Evolutionary conservation across 495 filamentous ascomycete species (phyloP), one percentile per base, ranked within the genome.

Genomic region (Penicillium samsonianum): DNA sequence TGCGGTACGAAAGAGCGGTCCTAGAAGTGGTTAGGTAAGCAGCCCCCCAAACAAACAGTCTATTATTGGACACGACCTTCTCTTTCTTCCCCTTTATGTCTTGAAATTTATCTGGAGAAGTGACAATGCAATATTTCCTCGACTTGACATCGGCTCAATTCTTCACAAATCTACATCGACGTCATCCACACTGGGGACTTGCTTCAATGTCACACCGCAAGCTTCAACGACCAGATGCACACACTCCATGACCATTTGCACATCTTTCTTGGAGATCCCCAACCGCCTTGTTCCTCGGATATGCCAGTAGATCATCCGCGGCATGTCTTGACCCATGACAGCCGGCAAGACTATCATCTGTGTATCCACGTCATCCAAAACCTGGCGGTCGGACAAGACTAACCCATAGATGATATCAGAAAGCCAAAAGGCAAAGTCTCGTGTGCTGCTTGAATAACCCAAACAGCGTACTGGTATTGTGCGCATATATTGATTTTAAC

Each of bases 271-370:
- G 26, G 68, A 72, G 0, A 81, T 64, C 0, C 78, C 80, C 10
- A 82, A 53, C 61, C 78, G 61, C 43, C 78, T 65, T 12, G 61
- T 62, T 0, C 80, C 79, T 51, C 79, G 61, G 7, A 82, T 61
- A 70, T 84, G 80, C 79, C 80, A 83, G 9, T 69, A 67, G 4
- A 78, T 81, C 60, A 75, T 65, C 2, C 61, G 57, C 20, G 61
- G 61, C n/a, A 82, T 55, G 59, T 78, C 76, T 65, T 82, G 80
- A n/a, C 75, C 73, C 76, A 82, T 82, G 31, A 84, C 80, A 0
- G 69, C 72, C 2, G 76, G 62, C 16, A 81, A 60, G 2, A 78
- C 73, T 1, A 82, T 69, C 31, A 82, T n/a, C 56, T 83, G 71
- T 0, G 80, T 78, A 35, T 81, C 78, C 14, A 80, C 20, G 9